Conservation (phyloP, 257 asterid genomes). For the Euphrasia confusa region DNA sequence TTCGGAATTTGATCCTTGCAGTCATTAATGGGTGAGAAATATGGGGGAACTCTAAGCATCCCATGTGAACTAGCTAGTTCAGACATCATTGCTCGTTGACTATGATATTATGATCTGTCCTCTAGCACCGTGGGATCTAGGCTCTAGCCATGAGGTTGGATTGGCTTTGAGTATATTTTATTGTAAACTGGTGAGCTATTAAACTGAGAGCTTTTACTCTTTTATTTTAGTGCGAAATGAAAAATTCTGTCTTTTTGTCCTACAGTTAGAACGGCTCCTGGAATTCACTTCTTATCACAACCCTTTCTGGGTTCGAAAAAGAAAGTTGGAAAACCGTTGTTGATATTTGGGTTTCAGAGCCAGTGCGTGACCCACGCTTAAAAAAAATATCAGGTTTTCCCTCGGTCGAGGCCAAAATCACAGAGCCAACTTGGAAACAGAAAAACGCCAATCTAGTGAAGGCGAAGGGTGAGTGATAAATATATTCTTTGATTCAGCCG, state of each 20-base stretch:
- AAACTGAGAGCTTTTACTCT: not conserved
- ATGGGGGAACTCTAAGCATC: conserved; percentile 70
- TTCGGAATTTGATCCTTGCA: conserved; percentile 29
- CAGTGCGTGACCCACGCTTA: too few species aligned
- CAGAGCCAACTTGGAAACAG: too few species aligned
- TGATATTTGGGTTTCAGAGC: too few species aligned
- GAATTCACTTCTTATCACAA: not conserved
- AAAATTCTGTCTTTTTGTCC: not conserved
- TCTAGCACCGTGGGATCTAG: conserved; percentile 12
- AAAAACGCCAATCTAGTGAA: too few species aligned
- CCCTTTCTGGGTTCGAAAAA: not conserved
- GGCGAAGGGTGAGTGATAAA: too few species aligned
- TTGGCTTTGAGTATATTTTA: too few species aligned
- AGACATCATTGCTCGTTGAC: not conserved
- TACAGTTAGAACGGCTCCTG: not conserved
- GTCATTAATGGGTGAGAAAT: conserved; percentile 66
- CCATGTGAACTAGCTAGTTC: conserved; percentile 28
- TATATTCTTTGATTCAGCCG: too few species aligned
- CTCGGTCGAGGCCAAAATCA: too few species aligned
- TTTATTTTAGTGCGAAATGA: not conserved
- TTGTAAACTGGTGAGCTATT: not conserved
- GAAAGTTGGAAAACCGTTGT: not conserved
- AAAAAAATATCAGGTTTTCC: too few species aligned
- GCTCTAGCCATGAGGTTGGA: conserved; percentile 13
- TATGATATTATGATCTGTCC: not conserved